Evolutionary conservation across 2,329 filamentous ascomycete genomes (phyloP), one percentile per base, ranked within the genome.

Genomic region (Sporothrix dimorphospora): DNA sequence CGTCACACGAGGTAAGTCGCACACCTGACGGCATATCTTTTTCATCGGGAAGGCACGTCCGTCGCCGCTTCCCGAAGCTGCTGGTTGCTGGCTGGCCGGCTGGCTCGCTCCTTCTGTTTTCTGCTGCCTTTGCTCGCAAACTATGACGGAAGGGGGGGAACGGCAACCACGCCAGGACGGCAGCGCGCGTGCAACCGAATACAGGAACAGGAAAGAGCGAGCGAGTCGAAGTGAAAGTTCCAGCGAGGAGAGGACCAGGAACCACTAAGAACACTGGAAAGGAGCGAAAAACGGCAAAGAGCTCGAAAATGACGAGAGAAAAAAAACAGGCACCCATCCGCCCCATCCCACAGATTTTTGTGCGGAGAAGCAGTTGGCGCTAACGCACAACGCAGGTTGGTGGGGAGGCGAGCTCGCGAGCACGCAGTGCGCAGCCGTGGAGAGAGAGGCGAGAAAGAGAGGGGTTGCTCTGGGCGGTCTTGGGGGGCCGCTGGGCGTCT

Each of bases 341-440:
- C 27, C 24, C 55, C 55, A 40, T 59, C 53, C 59, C 59, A 21
- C 38, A 65, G 59, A 16, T 21, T 63, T 63, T 65, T 53, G 71
- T 74, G 73, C 71, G 73, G 73, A 74, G 73, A 72, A 72, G 63
- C 70, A 72, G 47, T 9, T 8, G n/a, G 45, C 63, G 47, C 70
- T 74, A 74, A 69, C 71, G 73, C 67, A 47, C n/a, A n/a, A 38
- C 55, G 55, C 55, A 63, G 38, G 38, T n/a, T 61, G 57, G 57
- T 19, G 30, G 16, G 40, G 63, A 63, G 51, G 53, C 24, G 53
- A 57, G 38, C 27, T 30, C 3, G 9, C 38, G n/a, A 24, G 59
- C 19, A n/a, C 40, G 14, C 14, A 27, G 59, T 45, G 55, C 27
- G 27, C 30, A 59, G 16, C 16, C 42, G 63, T 21, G 34, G 38